Base-by-base conservation (phyloP, 176 grass and related monocot species). In the Tillandsia leiboldiana region DNA sequence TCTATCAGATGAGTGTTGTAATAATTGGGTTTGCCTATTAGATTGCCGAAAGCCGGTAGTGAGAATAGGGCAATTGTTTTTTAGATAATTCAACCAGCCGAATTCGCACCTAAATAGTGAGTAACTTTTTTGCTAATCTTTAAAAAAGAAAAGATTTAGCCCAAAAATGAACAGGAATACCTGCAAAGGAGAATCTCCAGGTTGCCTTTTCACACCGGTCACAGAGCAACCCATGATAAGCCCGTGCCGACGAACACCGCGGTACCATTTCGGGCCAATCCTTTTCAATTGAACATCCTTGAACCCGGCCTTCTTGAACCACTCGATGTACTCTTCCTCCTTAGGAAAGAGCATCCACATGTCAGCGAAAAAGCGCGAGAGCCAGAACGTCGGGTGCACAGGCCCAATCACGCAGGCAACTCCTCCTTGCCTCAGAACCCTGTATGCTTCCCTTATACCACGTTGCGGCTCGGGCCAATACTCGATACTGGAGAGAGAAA, bases 301-400 rank as follows among this genome's bases (percentile, higher is more conserved):
- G 72, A 99, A 99, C 48, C 94, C 94, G 6, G 94, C 94, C 82
- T 80, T 86, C 18, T 73, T 74, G 82, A 99, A 99, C 94, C 94
- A 99, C 10, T 93, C 90, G 0, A 99, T 84, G 51, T 99, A 99
- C 79, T 99, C 94, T 52, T 99, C 94, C 74, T 99, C 90, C 75
- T 90, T 90, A 10, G 94, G 94, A 4, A 99, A 93, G 20, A 99
- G 82, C 94, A 99, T 99, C 94, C 90, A 99, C 94, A 99, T 75
- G 49, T 99, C 94, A 0, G 90, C 84, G 10, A 93, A 99, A 72
- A 99, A 88, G 66, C 87, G 82, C 0, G 94, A 90, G 11, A 99
- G 75, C 90, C 90, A 99, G 42, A 99, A 93, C 47, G 94, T 93
- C 0, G 94, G 94, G 87, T 93, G 70, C 11, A 99, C 94, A 0